Evolutionary conservation across 192 early-diverging fungal species (phyloP).

Genomic region (Phlyctochytrium bullatum): DNA sequence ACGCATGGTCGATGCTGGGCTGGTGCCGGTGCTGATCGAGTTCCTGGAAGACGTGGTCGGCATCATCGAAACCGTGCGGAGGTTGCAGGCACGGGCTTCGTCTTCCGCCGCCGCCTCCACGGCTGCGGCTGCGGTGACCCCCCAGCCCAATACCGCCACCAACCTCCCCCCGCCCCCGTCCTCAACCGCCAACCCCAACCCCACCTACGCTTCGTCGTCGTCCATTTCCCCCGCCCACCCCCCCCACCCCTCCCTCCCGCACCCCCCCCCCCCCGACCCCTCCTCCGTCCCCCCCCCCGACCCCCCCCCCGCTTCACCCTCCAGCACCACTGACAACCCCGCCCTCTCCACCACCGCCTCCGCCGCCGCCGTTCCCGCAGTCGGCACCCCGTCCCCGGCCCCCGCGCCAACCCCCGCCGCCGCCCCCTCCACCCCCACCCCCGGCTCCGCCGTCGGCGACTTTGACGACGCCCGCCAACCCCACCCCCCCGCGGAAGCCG

Average conservation of each 20-base stretch:
- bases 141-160: neutral
- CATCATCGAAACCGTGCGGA: constrained; percentile 13
- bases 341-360: neutral
- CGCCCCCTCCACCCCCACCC: neutral
- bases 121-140: neutral
- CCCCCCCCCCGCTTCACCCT: neutral
- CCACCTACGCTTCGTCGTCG: neutral
- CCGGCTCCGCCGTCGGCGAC: neutral
- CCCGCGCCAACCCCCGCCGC: no score
- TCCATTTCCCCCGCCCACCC: no score
- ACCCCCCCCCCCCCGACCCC: neutral
- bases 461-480: no score
- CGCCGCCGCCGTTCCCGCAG: neutral
- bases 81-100: neutral
- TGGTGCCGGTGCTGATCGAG: constrained; percentile 78
- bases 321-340: constrained; percentile 3
- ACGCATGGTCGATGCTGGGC: constrained; percentile 81
- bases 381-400: no score
- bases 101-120: neutral
- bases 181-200: neutral
- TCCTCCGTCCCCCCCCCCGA: neutral
- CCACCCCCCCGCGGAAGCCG: no score
- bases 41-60: constrained; percentile 57
- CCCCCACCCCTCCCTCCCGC: neutral
- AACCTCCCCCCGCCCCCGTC: neutral